Evolutionary conservation across 148 eudicot species (phyloP).

Genomic region (Rhododendron simsii): DNA sequence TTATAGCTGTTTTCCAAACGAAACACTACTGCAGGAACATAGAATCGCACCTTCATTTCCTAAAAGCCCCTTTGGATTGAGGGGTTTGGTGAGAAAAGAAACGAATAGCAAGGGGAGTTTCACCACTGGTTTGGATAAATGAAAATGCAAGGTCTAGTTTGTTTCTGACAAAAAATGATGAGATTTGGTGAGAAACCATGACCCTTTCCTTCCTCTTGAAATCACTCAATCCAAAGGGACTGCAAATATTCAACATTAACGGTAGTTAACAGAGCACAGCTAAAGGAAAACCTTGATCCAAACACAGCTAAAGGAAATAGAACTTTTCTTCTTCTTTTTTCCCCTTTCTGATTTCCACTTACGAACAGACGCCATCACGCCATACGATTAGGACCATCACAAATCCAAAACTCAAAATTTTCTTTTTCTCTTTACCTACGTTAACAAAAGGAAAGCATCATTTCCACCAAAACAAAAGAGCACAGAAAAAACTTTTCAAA

Average conservation of each 20-base stretch:
- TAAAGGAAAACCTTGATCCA: too few relatives aligned
- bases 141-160: background rate
- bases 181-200: background rate
- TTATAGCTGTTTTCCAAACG: background rate
- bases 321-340: background rate
- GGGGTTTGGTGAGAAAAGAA: background rate
- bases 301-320: background rate
- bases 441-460: background rate
- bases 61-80: background rate
- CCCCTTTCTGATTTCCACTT: background rate
- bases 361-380: background rate
- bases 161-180: background rate
- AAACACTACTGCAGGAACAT: background rate
- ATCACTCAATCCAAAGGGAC: background rate
- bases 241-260: too few relatives aligned
- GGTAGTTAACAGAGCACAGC: too few relatives aligned
- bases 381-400: background rate
- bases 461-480: background rate
- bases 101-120: background rate
- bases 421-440: background rate
- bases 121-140: background rate
- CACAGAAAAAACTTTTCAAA: background rate
- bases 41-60: background rate
- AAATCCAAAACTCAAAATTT: background rate
- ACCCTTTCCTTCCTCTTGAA: background rate